Evolutionary conservation across 2,329 filamentous ascomycete genomes (phyloP), one percentile per base, ranked within the genome.

Genomic region (Emmonsia crescens): DNA sequence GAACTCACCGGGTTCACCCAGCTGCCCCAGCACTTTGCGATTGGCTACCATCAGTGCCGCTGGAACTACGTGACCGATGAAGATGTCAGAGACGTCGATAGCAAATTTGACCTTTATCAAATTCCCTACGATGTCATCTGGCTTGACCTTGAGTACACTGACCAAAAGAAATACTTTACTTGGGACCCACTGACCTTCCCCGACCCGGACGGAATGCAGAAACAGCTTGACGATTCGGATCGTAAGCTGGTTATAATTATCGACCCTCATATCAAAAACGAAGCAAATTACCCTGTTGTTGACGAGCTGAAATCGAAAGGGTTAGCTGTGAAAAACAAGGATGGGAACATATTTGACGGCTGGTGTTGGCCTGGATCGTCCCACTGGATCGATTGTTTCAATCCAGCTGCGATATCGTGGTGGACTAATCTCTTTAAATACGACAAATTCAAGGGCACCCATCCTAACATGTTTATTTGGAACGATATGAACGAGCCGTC

Each of bases 401-500:
- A 93, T 72, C 92, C 93, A n/a, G 87, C 88, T 60, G 89, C 91
- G 6, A 84, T 89, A 60, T 85, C 89, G 64, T 99, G 94, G 94
- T 99, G 94, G 93, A 88, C 85, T 67, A 78, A 81, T 2, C 82
- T 97, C 12, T 97, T 96, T 82, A 87, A 89, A 69, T 97, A 95
- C 67, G 86, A 90, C 72, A 83, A 78, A 48, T 99, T 96, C 82
- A 89, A 90, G 74, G 92, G 91, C 56, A 91, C 91, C 1, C 82
- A 87, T 68, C 81, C 87, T 66, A 99, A 97, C 74, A 87, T 90
- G 0, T 96, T 91, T 75, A 85, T 99, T 69, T 99, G 94, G 94
- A 99, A 99, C 74, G 94, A 99, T 74, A 99, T 99, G 94, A 97
- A 96, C 72, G 94, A 99, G 78, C 94, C 94, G 0, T 97, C 94